Evolutionary conservation across 1,284 basidiomycete genomes (phyloP), one percentile per base, ranked within the genome.

Genomic region (Tranzscheliella williamsii): DNA sequence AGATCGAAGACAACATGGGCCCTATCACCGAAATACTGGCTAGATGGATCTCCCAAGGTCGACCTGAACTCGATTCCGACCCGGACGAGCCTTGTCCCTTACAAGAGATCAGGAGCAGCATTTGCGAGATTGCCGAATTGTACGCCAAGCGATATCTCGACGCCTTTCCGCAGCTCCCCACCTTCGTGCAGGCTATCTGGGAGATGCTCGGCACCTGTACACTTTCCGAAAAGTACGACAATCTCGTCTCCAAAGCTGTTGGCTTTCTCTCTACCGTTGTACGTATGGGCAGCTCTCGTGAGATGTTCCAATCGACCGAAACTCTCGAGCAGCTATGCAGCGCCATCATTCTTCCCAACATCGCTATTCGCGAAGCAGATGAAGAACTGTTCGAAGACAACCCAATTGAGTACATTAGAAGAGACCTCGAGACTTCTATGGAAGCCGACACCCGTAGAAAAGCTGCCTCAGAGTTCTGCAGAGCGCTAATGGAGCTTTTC

Each of bases 381-480:
- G 84, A 93, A 52, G 94, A 98, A 73, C 87, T 93, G 79, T 97
- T 98, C 73, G 91, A 97, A 79, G 94, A 98, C 60, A 92, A 96
- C 67, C 94, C 94, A 0, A 84, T 94, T 37, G 94, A 97, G 75
- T 98, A 90, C 78, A 90, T 98, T 63, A 86, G 92, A 16, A 83
- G 90, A 23, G 93, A 97, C 76, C 81, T 98, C 13, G 86, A 88
- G n/a, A 67, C 67, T 15, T 81, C 83, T 23, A 51, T 63, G 31
- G 83, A 83, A 53, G 81, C 79, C 39, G 83, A 88, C 38, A 97
- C 92, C 0, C 85, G 93, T 21, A 82, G 95, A 31, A 90, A 94
- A 65, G 89, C 93, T 1, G 94, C 92, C 0, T 90, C 88, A 1
- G 92, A 96, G 72, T 91, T 98, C 24, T 84, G 95, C 7, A 86